Percentiles rank a stretch among this genome's conserved stretches.
These are phyloP conservation scores for Neonectria faginata DNA, from an alignment of 2,329 filamentous ascomycete species.

Conservation along the genomic window DNA sequence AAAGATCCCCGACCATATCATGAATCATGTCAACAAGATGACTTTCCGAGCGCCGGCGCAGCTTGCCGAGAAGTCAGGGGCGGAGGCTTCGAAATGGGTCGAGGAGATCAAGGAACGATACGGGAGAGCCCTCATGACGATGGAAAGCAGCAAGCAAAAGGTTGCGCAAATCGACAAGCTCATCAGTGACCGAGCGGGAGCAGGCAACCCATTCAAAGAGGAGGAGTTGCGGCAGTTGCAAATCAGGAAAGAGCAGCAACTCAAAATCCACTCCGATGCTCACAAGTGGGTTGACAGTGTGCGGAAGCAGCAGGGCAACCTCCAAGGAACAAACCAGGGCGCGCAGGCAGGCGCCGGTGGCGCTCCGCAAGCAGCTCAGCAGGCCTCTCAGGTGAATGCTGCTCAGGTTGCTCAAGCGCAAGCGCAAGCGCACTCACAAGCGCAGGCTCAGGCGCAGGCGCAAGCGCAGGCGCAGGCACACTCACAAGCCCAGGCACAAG, in stretches of 20 bases:
- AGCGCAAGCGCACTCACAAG: not conserved
- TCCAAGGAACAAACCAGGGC: constrained; percentile 46
- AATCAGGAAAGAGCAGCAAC: constrained; percentile 57
- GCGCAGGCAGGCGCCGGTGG: constrained; percentile 42
- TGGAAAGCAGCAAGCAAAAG: constrained; percentile 59
- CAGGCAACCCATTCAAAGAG: constrained; percentile 57
- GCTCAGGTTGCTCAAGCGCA: constrained; percentile 28
- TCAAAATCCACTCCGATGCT: constrained; percentile 61
- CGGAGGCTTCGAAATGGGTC: constrained; percentile 62
- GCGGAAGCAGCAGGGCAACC: constrained; percentile 57
- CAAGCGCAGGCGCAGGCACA: constrained; percentile 27
- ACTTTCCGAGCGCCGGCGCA: constrained; percentile 58
- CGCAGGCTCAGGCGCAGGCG: constrained; percentile 34
- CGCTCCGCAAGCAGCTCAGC: constrained; percentile 40
- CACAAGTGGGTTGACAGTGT: constrained; percentile 61
- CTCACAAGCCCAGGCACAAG: constrained; percentile 29
- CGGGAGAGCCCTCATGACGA: constrained; percentile 60
- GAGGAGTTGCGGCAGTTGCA: constrained; percentile 61
- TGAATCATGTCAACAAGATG: constrained; percentile 61
- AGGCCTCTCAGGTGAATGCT: constrained; percentile 26
- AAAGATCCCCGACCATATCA: constrained; percentile 57
- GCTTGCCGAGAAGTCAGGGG: constrained; percentile 56
- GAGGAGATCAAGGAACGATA: constrained; percentile 62
- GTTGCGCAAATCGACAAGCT: constrained; percentile 57
- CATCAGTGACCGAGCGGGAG: constrained; percentile 56